phyloP scores from a whole-genome alignment of 345 rosid genomes.

The Leavenworthia alabamica region DNA sequence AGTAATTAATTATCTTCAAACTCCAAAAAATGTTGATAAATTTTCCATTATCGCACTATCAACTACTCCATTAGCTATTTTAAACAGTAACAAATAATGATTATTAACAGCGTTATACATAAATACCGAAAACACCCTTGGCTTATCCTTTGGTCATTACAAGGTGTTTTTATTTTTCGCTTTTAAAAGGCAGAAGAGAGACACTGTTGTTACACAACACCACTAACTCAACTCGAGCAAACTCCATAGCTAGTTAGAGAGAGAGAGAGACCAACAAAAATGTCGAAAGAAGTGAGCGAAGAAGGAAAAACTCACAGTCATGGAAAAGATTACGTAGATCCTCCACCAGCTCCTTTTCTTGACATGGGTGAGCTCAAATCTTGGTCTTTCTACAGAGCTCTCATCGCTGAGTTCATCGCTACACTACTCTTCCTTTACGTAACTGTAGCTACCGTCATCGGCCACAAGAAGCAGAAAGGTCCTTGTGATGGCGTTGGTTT shows the following conservation, averaged over 20 bases:
- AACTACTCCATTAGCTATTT: neutral
- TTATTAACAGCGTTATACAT: neutral
- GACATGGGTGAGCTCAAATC: constrained; percentile 59
- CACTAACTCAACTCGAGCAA: neutral
- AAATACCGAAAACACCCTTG: constrained; percentile 45
- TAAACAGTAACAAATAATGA: constrained; percentile 16
- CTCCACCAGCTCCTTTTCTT: constrained; percentile 84
- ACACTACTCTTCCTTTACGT: no score
- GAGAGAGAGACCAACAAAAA: constrained; percentile 10
- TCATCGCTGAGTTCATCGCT: no score
- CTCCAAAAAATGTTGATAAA: constrained; percentile 9
- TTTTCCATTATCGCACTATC: constrained; percentile 1
- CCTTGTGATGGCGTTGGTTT: no score
- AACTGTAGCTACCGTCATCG: no score
- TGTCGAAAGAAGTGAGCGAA: constrained; percentile 81
- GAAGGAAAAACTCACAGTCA: constrained; percentile 50
- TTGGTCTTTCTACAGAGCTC: no score
- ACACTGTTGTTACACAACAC: constrained; percentile 7
- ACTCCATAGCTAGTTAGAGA: constrained; percentile 1
- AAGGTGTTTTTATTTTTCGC: neutral
- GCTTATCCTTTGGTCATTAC: constrained; percentile 25
- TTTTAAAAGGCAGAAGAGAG: constrained; percentile 27
- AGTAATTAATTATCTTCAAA: no score
- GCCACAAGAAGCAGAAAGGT: no score
- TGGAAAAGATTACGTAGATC: constrained; percentile 80